Evolutionary conservation across 768 basidiomycete genomes (phyloP), one percentile per base, ranked within the genome.

Genomic region (Panellus pusillus): DNA sequence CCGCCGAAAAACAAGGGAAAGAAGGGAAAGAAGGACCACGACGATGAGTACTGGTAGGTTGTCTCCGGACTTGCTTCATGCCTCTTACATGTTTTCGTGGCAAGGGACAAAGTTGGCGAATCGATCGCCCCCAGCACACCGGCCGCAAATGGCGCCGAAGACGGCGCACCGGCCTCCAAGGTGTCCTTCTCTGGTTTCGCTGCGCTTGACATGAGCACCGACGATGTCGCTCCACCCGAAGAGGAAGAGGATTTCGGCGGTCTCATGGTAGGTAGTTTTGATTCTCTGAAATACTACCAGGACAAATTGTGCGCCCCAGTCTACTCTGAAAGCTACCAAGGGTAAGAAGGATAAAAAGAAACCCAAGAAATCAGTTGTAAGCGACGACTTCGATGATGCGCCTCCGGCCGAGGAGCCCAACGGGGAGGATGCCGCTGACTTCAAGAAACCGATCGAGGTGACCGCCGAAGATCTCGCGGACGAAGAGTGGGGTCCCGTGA

Each of bases 1-100:
- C 63, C 80, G 41, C 80, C 79, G 28, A 82, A 81, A 68, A 79
- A 76, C 67, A 92, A 92, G 67, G 93, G 87, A 60, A 96, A 95
- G 77, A 95, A 93, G 65, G 83, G 79, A 28, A 93, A 93, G 74
- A 87, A 84, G 63, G 76, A 75, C 6, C 84, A 87, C 61, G 92
- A 95, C 59, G 91, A 92, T 63, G 85, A 81, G 36, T 89, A 80
- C 73, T 96, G 93, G 93, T 91, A 57, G 55, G 74, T 61, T 47
- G 48, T 59, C 63, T 2, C 32, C 32, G 32, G 14, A 9, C 14
- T 35, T 8, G 3, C 32, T 8, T 35, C 3, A 14, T 35, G 32
- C 8, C 32, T 35, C 32, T 35, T 9, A 35, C 32, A 35, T 35
- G 32, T 35, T n/a, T 13, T 43, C 49, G 58, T 47, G 36, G 57